Evolutionary conservation across 257 asterid genomes (phyloP).

Genomic region (Striga asiatica): DNA sequence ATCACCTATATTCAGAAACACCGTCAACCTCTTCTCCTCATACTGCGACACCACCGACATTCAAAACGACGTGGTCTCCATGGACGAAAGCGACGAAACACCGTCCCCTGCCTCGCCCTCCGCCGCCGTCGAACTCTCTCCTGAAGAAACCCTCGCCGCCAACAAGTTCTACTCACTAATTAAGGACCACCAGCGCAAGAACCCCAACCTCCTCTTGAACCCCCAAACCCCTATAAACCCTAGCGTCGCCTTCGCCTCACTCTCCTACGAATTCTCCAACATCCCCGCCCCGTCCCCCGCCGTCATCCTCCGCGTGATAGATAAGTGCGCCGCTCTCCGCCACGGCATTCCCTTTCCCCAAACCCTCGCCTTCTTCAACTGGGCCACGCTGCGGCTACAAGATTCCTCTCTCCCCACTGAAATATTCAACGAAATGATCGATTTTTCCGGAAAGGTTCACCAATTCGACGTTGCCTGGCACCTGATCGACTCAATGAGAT

Average conservation of each 20-base stretch:
- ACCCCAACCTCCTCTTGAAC: conserved; percentile 38
- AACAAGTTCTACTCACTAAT: conserved; percentile 45
- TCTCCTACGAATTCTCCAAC: conserved; percentile 47
- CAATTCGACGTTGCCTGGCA: conserved; percentile 76
- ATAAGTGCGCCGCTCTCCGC: conserved; percentile 62
- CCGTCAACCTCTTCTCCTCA: conserved; percentile 16
- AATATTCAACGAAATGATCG: conserved; percentile 56
- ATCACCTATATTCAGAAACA: conserved; percentile 15
- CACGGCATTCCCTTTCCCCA: conserved; percentile 80
- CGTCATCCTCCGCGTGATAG: conserved; percentile 39
- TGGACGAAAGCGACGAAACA: conserved; percentile 16
- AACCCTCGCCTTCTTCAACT: conserved; percentile 78
- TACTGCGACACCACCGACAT: conserved; percentile 17
- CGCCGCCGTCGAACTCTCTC: conserved; percentile 24
- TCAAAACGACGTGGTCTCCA: conserved; percentile 13
- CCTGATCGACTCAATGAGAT: conserved; percentile 48
- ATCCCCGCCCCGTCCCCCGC: conserved; percentile 33
- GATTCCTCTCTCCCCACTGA: conserved; percentile 16
- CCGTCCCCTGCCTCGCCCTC: background rate
- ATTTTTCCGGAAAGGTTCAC: conserved; percentile 70
- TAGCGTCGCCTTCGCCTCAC: conserved; percentile 35
- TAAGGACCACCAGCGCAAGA: conserved; percentile 63
- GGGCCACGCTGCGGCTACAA: conserved; percentile 30
- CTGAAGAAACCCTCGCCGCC: conserved; percentile 32
- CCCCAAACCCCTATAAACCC: conserved; percentile 35